phyloP scores from a whole-genome alignment of 192 early-diverging fungal genomes.

The Phlyctochytrium bullatum region DNA sequence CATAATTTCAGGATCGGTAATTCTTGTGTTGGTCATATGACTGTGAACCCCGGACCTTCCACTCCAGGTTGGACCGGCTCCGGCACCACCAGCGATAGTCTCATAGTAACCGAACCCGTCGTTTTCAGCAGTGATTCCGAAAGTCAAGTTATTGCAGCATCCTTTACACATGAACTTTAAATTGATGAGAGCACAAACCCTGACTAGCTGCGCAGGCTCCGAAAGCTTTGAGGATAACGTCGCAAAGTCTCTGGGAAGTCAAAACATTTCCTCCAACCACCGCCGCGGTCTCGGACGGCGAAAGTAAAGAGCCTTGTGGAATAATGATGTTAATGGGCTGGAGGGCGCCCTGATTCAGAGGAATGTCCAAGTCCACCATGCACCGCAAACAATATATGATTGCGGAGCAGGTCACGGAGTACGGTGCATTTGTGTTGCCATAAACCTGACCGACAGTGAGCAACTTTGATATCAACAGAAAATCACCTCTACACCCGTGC shows the following conservation, averaged over 20 bases:
- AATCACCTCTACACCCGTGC: constrained; percentile 67
- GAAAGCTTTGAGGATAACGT: constrained; percentile 90
- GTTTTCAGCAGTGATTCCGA: constrained; percentile 73
- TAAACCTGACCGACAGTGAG: constrained; percentile 59
- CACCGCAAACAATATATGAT: constrained; percentile 96
- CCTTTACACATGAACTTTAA: constrained; percentile 29
- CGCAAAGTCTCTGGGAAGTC: constrained; percentile 88
- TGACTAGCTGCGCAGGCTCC: constrained; percentile 87
- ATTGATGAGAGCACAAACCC: constrained; percentile 15
- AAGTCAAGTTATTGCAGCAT: constrained; percentile 96
- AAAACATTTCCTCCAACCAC: constrained; percentile 98
- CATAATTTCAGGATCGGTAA: constrained; percentile 95
- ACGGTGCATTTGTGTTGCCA: constrained; percentile 80
- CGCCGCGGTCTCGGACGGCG: constrained; percentile 77
- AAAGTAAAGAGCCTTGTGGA: constrained; percentile 74
- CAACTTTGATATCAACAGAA: background rate
- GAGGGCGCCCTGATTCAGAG: constrained; percentile 95
- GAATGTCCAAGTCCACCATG: constrained; percentile 87
- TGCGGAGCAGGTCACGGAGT: constrained; percentile 77
- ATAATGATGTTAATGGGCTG: constrained; percentile 77
- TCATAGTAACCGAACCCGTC: constrained; percentile 96
- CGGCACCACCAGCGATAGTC: constrained; percentile 77
- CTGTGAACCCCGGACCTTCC: constrained; percentile 69
- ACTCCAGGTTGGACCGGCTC: constrained; percentile 87
- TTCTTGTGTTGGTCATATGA: constrained; percentile 97